Conservation (phyloP, 169 alveolate species). For the Plasmodium vivax region DNA sequence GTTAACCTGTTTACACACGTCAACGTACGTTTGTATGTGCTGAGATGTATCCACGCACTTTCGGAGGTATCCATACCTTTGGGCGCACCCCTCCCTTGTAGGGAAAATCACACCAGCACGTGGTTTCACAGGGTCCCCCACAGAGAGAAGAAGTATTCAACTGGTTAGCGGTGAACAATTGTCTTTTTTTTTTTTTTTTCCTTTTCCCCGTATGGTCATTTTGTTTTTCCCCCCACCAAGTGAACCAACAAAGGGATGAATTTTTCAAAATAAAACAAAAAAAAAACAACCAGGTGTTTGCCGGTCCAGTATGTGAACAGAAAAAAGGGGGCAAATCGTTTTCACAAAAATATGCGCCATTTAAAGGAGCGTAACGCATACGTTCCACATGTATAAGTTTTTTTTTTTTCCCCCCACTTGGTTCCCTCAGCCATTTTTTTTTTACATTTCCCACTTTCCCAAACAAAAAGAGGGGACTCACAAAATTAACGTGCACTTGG, state of each 20-base stretch:
- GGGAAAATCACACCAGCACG: neutral
- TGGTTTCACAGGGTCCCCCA: neutral
- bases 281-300: neutral
- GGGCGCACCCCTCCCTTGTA: neutral
- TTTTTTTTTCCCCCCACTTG: neutral
- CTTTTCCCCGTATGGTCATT: neutral
- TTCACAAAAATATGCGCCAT: neutral
- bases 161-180: neutral
- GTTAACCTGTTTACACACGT: neutral
- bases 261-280: neutral
- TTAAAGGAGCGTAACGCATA: neutral
- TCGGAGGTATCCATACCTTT: neutral
- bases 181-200: neutral
- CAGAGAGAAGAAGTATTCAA: neutral
- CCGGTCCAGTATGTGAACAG: neutral
- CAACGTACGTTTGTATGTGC: too few species aligned
- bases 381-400: neutral
- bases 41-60: neutral
- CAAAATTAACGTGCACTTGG: neutral
- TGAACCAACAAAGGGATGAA: neutral
- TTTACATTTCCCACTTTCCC: neutral
- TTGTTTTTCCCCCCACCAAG: neutral
- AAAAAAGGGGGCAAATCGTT: neutral
- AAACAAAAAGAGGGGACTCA: neutral
- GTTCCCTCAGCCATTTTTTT: neutral